A percentile compares a stretch with the other conserved stretches of the same genome.
phyloP scores from a whole-genome alignment of 2,329 filamentous ascomycete genomes.

The Magnaporthiopsis rhizophila region DNA sequence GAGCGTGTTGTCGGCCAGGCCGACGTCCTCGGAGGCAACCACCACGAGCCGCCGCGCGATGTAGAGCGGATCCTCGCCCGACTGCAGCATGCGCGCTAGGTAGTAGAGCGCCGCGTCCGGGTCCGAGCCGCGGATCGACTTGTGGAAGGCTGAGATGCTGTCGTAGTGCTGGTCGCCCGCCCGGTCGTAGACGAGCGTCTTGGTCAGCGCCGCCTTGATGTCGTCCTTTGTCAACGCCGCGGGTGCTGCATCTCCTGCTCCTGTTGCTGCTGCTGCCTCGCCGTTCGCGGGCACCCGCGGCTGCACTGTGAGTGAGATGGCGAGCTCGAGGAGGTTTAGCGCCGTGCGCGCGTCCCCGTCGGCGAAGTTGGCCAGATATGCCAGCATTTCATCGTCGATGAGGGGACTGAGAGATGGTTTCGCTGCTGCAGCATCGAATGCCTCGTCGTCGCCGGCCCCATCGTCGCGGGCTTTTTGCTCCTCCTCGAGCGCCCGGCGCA shows the following conservation, averaged over 20 bases:
- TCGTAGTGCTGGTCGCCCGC: slow-evolving; percentile 97
- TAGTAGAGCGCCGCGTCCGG: slow-evolving; percentile 89
- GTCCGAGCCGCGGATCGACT: slow-evolving; percentile 82
- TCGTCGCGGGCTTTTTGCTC: slow-evolving; percentile 32
- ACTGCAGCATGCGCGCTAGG: slow-evolving; percentile 89
- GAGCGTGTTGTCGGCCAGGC: slow-evolving; percentile 78
- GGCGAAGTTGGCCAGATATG: slow-evolving; percentile 76
- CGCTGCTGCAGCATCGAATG: neutral
- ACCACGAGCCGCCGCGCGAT: slow-evolving; percentile 90
- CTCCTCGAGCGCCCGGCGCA: slow-evolving; percentile 63
- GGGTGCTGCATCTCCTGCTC: too few species aligned
- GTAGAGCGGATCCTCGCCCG: slow-evolving; percentile 87
- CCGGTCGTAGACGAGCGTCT: slow-evolving; percentile 90
- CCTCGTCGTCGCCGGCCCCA: slow-evolving; percentile 45
- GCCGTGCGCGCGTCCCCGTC: slow-evolving; percentile 92
- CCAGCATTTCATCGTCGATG: slow-evolving; percentile 68
- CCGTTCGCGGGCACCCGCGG: slow-evolving; percentile 9
- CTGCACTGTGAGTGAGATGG: slow-evolving; percentile 61
- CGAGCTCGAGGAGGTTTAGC: slow-evolving; percentile 84
- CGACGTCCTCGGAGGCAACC: slow-evolving; percentile 89
- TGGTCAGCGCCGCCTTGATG: slow-evolving; percentile 77
- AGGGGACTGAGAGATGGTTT: slow-evolving; percentile 36
- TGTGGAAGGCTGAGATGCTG: slow-evolving; percentile 94
- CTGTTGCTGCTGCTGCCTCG: neutral
- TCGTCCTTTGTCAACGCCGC: slow-evolving; percentile 61